Evolutionary conservation across 495 filamentous ascomycete species (phyloP), one percentile per base, ranked within the genome.

Genomic region (Collariella sp.): DNA sequence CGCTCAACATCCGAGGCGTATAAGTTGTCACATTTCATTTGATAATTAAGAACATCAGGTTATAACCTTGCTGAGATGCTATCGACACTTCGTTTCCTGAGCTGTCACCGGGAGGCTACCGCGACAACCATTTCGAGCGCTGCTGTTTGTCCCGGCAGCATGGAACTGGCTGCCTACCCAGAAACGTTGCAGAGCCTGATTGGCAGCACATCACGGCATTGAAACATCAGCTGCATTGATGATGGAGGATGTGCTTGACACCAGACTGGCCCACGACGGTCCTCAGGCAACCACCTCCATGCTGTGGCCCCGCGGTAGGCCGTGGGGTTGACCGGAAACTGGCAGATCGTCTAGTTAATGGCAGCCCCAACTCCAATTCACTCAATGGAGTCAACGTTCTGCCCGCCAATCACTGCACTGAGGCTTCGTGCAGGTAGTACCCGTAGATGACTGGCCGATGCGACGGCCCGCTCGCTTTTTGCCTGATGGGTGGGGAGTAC

Each of bases 181-280:
- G 43, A 52, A 19, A 48, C 55, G 47, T 52, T 52, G 42, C 49
- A 35, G 6, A 9, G 26, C 12, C n/a, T 57, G 43, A 57, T 57
- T 57, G 55, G 49, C 24, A 35, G 42, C 43, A 12, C 16, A 42
- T 31, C 9, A 18, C 13, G 40, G 4, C 18, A 19, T 45, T 12
- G 50, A 35, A 24, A 36, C 29, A 7, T 9, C 2, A 7, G 13
- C n/a, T 52, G 49, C 49, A 47, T 43, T 23, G 22, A 24, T 47
- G 19, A 41, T 36, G 55, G 55, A 46, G 49, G 41, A 36, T n/a
- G 42, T 12, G 33, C n/a, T 22, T 7, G 12, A 7, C 26, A 44
- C 46, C 7, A 24, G 5, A 56, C 46, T 56, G 54, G 54, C 41
- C 19, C 31, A 20, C 4, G 5, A 15, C 6, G 0, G 1, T n/a